These are phyloP conservation scores for Cyathus striatus DNA, from an alignment of 768 basidiomycete species.

Conservation along the genomic window DNA sequence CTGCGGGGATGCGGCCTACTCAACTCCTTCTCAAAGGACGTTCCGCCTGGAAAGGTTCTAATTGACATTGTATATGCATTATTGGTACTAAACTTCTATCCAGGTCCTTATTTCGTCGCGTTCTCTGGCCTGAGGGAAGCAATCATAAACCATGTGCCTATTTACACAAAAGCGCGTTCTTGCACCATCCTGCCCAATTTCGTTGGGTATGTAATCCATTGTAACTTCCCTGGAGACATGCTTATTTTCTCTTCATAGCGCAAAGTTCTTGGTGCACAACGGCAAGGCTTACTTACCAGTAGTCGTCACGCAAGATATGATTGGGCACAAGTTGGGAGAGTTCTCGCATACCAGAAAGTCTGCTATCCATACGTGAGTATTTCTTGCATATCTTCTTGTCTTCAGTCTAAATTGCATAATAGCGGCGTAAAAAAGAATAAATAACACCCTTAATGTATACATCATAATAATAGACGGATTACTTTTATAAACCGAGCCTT, in stretches of 20 bases:
- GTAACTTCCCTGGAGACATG: no score
- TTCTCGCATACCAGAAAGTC: constrained; percentile 87
- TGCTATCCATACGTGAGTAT: constrained; percentile 80
- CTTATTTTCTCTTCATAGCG: constrained; percentile 31
- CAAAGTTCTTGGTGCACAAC: constrained; percentile 91
- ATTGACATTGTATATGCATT: constrained; percentile 2
- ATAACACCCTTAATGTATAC: no score
- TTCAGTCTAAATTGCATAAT: no score
- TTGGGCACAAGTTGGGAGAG: constrained; percentile 96
- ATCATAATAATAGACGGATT: no score
- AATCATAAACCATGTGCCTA: constrained; percentile 74
- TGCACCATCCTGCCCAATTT: constrained; percentile 96
- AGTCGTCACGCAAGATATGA: constrained; percentile 92
- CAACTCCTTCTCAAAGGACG: constrained; percentile 54
- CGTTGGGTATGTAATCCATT: constrained; percentile 72
- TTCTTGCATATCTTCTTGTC: no score
- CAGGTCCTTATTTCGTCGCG: constrained; percentile 92
- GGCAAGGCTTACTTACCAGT: constrained; percentile 89
- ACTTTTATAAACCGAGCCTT: no score
- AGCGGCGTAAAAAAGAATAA: no score
- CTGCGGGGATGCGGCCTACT: constrained; percentile 54
- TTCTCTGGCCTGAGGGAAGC: constrained; percentile 87
- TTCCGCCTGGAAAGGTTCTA: constrained; percentile 80
- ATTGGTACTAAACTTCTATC: not conserved
- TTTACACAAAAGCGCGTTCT: constrained; percentile 81